phyloP scores from a whole-genome alignment of 2,329 filamentous ascomycete species.

The Helotiales sp. region DNA sequence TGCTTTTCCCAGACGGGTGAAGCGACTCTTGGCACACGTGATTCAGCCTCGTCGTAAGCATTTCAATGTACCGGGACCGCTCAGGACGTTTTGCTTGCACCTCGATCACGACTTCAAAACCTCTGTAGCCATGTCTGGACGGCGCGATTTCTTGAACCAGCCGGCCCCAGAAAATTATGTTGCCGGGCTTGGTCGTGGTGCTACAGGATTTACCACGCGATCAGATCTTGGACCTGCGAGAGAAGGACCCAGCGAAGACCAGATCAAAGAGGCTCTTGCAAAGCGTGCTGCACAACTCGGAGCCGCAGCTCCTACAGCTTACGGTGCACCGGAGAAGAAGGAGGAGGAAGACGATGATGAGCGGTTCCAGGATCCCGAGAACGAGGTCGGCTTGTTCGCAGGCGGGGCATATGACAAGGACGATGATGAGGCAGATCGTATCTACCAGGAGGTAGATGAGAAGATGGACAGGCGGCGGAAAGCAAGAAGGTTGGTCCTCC shows the following conservation, averaged over 20 bases:
- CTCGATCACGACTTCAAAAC: not conserved
- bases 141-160: constrained; percentile 86
- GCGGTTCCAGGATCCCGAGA: constrained; percentile 93
- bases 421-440: constrained; percentile 94
- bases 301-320: constrained; percentile 68
- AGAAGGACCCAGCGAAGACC: constrained; percentile 94
- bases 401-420: constrained; percentile 96
- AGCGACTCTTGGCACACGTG: not conserved
- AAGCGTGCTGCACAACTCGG: constrained; percentile 86
- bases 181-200: constrained; percentile 94
- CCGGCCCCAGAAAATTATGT: constrained; percentile 86
- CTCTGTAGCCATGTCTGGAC: constrained; percentile 39
- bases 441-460: constrained; percentile 94
- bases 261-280: constrained; percentile 96
- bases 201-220: constrained; percentile 95
- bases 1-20: not conserved
- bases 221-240: constrained; percentile 94
- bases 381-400: constrained; percentile 93
- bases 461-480: constrained; percentile 91
- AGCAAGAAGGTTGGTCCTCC: constrained; percentile 74
- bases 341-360: constrained; percentile 73
- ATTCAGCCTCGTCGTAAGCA: not conserved
- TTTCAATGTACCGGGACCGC: not conserved
- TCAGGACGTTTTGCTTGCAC: not conserved
- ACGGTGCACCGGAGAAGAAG: constrained; percentile 57